Percentiles rank a stretch among this genome's conserved stretches.
These are phyloP conservation scores for Moricandia moricandioides DNA, from an alignment of 345 rosid species.

Conservation along the genomic window DNA sequence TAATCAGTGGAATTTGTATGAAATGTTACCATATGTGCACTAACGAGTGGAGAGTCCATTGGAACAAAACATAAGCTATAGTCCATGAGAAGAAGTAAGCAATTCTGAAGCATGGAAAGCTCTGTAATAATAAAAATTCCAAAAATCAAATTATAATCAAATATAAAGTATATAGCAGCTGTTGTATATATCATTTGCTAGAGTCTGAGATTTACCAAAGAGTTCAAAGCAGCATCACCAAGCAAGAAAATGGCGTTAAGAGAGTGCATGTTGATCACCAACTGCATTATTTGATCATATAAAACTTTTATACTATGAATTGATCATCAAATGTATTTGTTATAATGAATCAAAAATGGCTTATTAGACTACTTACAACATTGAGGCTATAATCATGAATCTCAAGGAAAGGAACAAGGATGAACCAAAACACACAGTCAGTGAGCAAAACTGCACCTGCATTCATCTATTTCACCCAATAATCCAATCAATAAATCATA, in stretches of 20 bases:
- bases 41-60: constrained; percentile 80
- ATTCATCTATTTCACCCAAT: constrained; percentile 58
- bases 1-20: background rate
- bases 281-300: constrained; percentile 41
- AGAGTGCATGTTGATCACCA: constrained; percentile 78
- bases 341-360: background rate
- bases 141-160: background rate
- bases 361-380: constrained; percentile 50
- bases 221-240: constrained; percentile 75
- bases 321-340: background rate
- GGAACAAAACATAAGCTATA: constrained; percentile 69
- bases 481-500: constrained; percentile 13
- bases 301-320: background rate
- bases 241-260: constrained; percentile 73
- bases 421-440: constrained; percentile 91
- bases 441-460: constrained; percentile 99
- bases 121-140: constrained; percentile 46
- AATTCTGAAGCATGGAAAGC: constrained; percentile 81
- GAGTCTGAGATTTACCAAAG: constrained; percentile 52
- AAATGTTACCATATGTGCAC: constrained; percentile 57
- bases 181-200: background rate
- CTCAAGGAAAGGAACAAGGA: constrained; percentile 84
- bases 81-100: constrained; percentile 94
- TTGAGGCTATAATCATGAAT: constrained; percentile 66
- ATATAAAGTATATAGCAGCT: background rate